These are phyloP conservation scores for Periconia sp. DNA, from an alignment of 2,329 filamentous ascomycete genomes.

Conservation along the genomic window DNA sequence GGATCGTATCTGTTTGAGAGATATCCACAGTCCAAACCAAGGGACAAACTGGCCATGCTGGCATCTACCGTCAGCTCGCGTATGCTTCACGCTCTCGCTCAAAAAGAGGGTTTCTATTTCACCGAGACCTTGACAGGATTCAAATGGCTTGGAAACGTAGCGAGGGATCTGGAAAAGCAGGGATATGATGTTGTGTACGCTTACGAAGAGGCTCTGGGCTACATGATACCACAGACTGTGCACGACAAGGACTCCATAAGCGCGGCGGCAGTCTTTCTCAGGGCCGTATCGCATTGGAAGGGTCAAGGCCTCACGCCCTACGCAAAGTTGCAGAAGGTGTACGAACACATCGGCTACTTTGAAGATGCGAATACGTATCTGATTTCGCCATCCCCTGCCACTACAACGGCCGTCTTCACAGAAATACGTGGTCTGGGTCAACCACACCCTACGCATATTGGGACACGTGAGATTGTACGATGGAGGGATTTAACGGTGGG, in stretches of 20 bases:
- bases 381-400: constrained; percentile 56
- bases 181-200: constrained; percentile 59
- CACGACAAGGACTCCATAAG: constrained; percentile 67
- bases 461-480: constrained; percentile 54
- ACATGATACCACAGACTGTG: constrained; percentile 65
- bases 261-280: constrained; percentile 61
- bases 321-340: constrained; percentile 59
- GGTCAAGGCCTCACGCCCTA: constrained; percentile 58
- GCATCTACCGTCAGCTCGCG: constrained; percentile 65
- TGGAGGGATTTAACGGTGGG: constrained; percentile 66
- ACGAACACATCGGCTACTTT: constrained; percentile 61
- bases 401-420: constrained; percentile 58
- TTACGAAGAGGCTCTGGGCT: constrained; percentile 68
- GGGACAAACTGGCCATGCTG: constrained; percentile 56
- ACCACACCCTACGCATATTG: constrained; percentile 51
- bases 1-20: constrained; percentile 59
- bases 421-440: constrained; percentile 52
- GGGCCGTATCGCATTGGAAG: constrained; percentile 56
- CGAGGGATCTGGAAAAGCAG: constrained; percentile 50
- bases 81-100: constrained; percentile 62
- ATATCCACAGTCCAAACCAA: constrained; percentile 37
- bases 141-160: constrained; percentile 68
- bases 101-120: constrained; percentile 58
- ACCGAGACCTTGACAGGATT: constrained; percentile 66
- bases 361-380: constrained; percentile 67